Conservation (phyloP, 2,329 filamentous ascomycete genomes). For the Fusarium nygamai region DNA sequence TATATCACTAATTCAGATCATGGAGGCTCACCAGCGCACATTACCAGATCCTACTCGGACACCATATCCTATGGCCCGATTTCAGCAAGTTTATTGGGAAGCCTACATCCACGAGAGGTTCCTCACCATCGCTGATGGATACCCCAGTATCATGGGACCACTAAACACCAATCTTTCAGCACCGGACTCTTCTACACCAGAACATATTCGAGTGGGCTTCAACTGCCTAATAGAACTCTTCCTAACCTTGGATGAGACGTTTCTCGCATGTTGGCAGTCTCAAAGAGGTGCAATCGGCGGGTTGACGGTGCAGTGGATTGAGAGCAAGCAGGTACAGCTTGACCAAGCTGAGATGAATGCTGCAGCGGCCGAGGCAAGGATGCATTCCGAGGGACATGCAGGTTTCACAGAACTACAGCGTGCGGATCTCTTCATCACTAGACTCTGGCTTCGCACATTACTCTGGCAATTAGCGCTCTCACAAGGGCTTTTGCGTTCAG, state of each 20-base stretch:
- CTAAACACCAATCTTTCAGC: constrained; percentile 46
- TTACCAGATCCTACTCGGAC: constrained; percentile 23
- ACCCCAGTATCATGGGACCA: constrained; percentile 49
- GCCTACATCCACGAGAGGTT: constrained; percentile 67
- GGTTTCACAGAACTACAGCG: constrained; percentile 52
- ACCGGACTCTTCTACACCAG: constrained; percentile 48
- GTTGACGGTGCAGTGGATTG: constrained; percentile 52
- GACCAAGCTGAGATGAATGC: constrained; percentile 51
- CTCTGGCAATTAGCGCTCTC: constrained; percentile 56
- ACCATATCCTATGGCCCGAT: constrained; percentile 27
- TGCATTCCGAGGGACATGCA: constrained; percentile 40
- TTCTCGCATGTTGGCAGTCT: constrained; percentile 51
- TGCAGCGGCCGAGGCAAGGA: constrained; percentile 40
- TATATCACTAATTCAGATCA: constrained; percentile 48
- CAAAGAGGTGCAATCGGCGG: constrained; percentile 42
- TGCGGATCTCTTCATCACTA: constrained; percentile 53
- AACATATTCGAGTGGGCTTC: constrained; percentile 51
- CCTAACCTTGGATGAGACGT: constrained; percentile 50
- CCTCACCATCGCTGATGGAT: constrained; percentile 61
- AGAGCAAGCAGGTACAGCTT: constrained; percentile 53
- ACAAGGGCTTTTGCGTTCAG: constrained; percentile 50
- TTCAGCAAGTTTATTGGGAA: constrained; percentile 64
- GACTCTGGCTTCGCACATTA: constrained; percentile 54
- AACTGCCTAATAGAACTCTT: constrained; percentile 52
- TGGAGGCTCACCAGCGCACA: constrained; percentile 31